phyloP scores from a whole-genome alignment of 108 stramenopile species.

The Cyclotella atomus region DNA sequence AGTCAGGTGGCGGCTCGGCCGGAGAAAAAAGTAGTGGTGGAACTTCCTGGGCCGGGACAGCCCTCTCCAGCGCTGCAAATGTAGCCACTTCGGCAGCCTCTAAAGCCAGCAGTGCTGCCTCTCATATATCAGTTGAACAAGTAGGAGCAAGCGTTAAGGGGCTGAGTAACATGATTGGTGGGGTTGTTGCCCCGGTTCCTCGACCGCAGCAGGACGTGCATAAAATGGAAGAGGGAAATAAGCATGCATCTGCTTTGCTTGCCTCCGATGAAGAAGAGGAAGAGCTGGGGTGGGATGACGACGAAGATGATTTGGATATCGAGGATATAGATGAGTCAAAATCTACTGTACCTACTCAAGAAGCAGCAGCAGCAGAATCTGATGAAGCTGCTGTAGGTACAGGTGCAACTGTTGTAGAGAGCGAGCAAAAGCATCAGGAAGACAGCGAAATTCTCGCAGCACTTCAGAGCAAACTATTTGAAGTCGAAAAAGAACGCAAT shows the following conservation, averaged over 20 bases:
- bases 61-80: neutral
- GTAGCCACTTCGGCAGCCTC: conserved; percentile 3
- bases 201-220: neutral
- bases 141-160: conserved; percentile 16
- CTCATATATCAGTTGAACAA: conserved; percentile 5
- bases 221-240: no score
- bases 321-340: neutral
- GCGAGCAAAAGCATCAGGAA: no score
- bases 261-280: conserved; percentile 30
- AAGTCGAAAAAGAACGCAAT: conserved; percentile 26
- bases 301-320: conserved; percentile 25
- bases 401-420: no score
- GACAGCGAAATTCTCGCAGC: conserved; percentile 18
- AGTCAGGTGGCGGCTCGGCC: neutral
- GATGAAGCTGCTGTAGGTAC: neutral
- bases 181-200: conserved; percentile 31
- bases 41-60: neutral
- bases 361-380: neutral
- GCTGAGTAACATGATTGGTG: conserved; percentile 42
- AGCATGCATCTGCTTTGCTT: neutral
- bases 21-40: neutral
- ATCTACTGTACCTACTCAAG: neutral
- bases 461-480: conserved; percentile 31
- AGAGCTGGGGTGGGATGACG: conserved; percentile 48
- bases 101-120: neutral